These are phyloP conservation scores for Nicotiana noctiflora DNA, from an alignment of 257 asterid species.

Conservation along the genomic window DNA sequence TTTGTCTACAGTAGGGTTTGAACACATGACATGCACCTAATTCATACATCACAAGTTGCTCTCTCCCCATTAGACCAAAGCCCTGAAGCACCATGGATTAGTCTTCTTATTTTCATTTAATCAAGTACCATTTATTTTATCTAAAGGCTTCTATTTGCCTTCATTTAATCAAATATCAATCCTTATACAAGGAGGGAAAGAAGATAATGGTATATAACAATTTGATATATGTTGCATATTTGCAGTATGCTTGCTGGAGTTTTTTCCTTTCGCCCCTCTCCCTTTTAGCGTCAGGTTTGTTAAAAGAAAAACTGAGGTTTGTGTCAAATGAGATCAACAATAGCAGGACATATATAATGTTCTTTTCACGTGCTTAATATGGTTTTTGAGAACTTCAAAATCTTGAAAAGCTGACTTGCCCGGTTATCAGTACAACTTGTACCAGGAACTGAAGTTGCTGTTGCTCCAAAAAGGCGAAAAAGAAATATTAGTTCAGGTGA, in stretches of 20 bases:
- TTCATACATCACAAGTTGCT: too few relatives aligned
- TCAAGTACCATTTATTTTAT: background rate
- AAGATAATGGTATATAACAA: background rate
- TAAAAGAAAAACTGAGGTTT: background rate
- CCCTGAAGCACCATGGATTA: too few relatives aligned
- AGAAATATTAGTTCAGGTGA: slow-evolving; percentile 22
- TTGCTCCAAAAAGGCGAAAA: slow-evolving; percentile 89
- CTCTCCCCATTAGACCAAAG: too few relatives aligned
- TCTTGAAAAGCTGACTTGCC: slow-evolving; percentile 23
- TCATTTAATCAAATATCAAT: background rate
- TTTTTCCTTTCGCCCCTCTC: background rate
- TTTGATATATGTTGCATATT: background rate
- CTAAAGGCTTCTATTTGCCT: background rate
- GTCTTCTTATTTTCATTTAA: background rate
- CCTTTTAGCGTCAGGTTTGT: background rate
- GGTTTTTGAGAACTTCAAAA: background rate
- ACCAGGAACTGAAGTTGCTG: slow-evolving; percentile 93
- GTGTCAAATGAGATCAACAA: background rate
- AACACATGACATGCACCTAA: too few relatives aligned
- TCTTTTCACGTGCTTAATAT: background rate
- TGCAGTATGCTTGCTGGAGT: background rate
- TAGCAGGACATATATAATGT: background rate
- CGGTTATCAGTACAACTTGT: slow-evolving; percentile 77
- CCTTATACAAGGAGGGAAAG: background rate
- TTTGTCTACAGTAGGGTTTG: too few relatives aligned